A percentile compares a stretch with the other conserved stretches of the same genome.
These are phyloP conservation scores for Rehmannia glutinosa DNA, from an alignment of 257 asterid species.

Conservation along the genomic window DNA sequence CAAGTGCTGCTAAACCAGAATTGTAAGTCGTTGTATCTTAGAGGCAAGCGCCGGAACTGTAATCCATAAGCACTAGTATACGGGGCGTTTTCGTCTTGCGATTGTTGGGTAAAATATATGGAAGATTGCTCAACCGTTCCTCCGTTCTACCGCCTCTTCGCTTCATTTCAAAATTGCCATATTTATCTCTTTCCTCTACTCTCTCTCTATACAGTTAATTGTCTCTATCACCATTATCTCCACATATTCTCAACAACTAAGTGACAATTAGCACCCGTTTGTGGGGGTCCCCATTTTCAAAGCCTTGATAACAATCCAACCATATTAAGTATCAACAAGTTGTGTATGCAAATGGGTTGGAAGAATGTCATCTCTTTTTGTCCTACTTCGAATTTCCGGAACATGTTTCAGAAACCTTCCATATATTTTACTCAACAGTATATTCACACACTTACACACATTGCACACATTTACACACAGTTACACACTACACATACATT, in stretches of 20 bases:
- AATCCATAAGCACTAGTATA: no score
- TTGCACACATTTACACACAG: no score
- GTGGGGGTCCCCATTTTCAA: conserved; percentile 10
- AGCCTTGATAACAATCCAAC: background rate
- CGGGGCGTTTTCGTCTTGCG: no score
- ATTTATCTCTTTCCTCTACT: background rate
- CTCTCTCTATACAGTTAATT: background rate
- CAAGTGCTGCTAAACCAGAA: no score
- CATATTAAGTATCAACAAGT: background rate
- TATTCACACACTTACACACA: no score
- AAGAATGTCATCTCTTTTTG: conserved; percentile 37
- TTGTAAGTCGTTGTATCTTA: no score
- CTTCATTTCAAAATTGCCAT: background rate
- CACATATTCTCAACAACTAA: background rate
- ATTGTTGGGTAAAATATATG: no score
- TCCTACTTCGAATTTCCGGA: conserved; percentile 40
- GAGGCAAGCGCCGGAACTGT: no score
- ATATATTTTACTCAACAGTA: no score
- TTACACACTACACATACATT: no score
- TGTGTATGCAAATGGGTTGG: conserved; percentile 44
- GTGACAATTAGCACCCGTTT: background rate
- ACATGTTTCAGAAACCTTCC: conserved; percentile 69
- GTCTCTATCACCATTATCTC: no score
- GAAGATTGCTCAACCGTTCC: conserved; percentile 7
- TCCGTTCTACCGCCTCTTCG: background rate